Conservation (phyloP, 1,139 yeast genomes). For the Kurtzmaniella quercitrusa region DNA sequence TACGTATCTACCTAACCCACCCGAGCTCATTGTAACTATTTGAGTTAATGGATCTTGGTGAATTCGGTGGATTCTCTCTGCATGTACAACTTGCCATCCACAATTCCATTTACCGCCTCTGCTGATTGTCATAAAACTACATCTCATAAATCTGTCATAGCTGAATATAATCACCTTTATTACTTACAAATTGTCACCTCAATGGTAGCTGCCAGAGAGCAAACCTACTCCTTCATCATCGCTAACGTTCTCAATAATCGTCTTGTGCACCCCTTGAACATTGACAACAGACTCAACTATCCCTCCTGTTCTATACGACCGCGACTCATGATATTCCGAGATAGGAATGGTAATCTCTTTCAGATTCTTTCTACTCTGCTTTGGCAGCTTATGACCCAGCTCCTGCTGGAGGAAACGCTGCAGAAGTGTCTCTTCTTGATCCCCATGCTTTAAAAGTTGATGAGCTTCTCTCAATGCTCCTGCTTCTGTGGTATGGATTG, state of each 20-base stretch:
- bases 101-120: no score
- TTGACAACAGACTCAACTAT: constrained; percentile 81
- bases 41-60: no score
- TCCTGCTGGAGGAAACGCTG: constrained; percentile 3
- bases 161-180: no score
- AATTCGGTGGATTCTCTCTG: no score
- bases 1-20: no score
- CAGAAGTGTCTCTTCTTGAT: constrained; percentile 6
- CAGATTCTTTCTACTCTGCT: neutral
- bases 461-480: constrained; percentile 43
- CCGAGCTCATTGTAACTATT: no score
- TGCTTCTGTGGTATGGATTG: constrained; percentile 47
- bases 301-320: constrained; percentile 58
- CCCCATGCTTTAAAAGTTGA: constrained; percentile 9
- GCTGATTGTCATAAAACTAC: no score
- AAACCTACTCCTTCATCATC: constrained; percentile 21
- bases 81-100: no score
- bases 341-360: constrained; percentile 10
- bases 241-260: constrained; percentile 66
- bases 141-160: no score
- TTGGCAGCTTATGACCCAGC: neutral
- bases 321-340: constrained; percentile 29
- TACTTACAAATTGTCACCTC: no score
- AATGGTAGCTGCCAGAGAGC: constrained; percentile 6
- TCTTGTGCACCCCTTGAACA: constrained; percentile 81